Evolutionary conservation across 495 filamentous ascomycete species (phyloP), one percentile per base, ranked within the genome.

Genomic region (Lophiostoma macrostomum): DNA sequence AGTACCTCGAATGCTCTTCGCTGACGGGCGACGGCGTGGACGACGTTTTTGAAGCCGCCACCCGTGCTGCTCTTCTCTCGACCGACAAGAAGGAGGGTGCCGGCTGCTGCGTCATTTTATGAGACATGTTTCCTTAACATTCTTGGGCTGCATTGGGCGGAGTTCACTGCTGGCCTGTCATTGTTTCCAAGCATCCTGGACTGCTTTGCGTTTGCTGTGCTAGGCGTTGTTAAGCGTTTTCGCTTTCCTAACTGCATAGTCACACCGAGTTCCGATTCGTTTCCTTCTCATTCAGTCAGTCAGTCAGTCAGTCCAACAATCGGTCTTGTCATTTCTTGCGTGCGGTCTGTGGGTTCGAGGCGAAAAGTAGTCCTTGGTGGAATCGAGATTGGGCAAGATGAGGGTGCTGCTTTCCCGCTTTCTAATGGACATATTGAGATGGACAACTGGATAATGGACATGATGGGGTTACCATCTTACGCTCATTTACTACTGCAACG

Each of bases 41-140:
- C 69, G 93, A 99, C 71, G 93, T 99, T 11, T 99, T 99, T 65
- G 93, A 99, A 68, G 93, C 93, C 23, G 93, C 93, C 7, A 99
- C 93, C 46, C 80, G 93, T 64, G 91, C 93, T n/a, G 91, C 93
- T 23, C 74, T 99, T 47, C 77, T 96, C 16, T 91, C 83, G 29
- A 93, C 94, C 51, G 91, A 97, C 63, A 91, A 91, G 70, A 81
- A 83, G 22, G 87, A 95, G 69, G 79, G 82, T 45, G 71, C 75
- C 38, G 85, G 86, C 14, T 97, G 93, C 77, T 98, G 93, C 71
- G 80, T 88, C 37, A 91, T 98, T 64, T 81, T 97, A 81, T 98
- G 74, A 91, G 44, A 16, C 18, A 32, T 11, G 11, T 35, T 41
- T 57, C 29, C n/a, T 47, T 45, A 32, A 20, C 13, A 13, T 14